A percentile compares a stretch with the other conserved stretches of the same genome.
These are phyloP conservation scores for Trichoderma sp. DNA, from an alignment of 2,329 filamentous ascomycete genomes.

Conservation along the genomic window DNA sequence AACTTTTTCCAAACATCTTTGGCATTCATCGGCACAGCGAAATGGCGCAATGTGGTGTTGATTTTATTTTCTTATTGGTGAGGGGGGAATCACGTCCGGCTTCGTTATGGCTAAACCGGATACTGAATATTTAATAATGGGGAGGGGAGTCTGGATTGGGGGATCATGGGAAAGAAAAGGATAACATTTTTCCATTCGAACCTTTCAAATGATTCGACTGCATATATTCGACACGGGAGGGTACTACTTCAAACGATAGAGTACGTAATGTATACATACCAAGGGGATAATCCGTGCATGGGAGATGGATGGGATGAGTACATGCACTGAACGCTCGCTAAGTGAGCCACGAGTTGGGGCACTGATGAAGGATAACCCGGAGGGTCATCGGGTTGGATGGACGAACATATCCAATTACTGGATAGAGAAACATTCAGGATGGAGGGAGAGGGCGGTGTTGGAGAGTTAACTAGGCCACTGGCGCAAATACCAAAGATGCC, in stretches of 20 bases:
- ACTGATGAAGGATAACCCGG: constrained; percentile 13
- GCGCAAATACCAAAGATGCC: constrained; percentile 40
- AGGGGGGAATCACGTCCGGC: constrained; percentile 28
- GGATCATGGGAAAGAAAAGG: constrained; percentile 17
- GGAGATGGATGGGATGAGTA: constrained; percentile 25
- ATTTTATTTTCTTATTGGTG: constrained; percentile 26
- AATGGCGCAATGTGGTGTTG: constrained; percentile 35
- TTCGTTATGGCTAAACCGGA: constrained; percentile 30
- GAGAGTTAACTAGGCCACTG: constrained; percentile 26
- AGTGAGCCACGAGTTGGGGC: constrained; percentile 29
- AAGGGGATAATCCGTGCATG: constrained; percentile 38
- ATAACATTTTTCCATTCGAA: constrained; percentile 18
- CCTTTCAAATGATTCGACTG: constrained; percentile 26
- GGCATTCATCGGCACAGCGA: constrained; percentile 43
- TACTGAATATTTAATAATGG: constrained; percentile 26
- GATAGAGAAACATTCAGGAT: not conserved
- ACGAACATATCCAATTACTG: not conserved
- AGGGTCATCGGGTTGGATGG: not conserved
- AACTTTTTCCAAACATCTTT: constrained; percentile 37
- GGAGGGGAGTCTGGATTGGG: constrained; percentile 26
- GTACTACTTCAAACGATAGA: constrained; percentile 34
- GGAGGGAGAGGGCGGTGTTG: constrained; percentile 5
- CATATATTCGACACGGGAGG: constrained; percentile 30
- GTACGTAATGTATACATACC: constrained; percentile 42
- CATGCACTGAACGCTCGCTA: constrained; percentile 37